Evolutionary conservation across 805 yeast species (phyloP).

Genomic region (Candida methanosorbosa): DNA sequence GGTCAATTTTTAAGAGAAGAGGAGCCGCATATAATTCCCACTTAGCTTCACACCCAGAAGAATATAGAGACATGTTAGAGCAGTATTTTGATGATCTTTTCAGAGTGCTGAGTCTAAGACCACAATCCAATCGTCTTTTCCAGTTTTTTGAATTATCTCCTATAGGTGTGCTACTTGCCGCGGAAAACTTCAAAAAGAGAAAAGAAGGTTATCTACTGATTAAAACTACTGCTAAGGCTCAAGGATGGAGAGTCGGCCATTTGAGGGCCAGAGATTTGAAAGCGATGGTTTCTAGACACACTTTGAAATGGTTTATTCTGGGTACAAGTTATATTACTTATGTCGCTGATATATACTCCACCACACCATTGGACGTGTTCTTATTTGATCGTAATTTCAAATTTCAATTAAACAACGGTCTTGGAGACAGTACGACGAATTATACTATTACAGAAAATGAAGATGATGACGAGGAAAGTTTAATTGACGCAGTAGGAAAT

Average conservation of each 20-base stretch:
- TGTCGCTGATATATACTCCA: conserved; percentile 78
- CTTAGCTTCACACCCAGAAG: conserved; percentile 1
- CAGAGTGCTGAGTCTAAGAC: conserved; percentile 51
- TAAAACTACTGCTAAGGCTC: conserved; percentile 74
- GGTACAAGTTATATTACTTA: conserved; percentile 79
- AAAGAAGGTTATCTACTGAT: conserved; percentile 83
- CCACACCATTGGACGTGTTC: conserved; percentile 87
- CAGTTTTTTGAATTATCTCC: conserved; percentile 89
- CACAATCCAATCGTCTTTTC: conserved; percentile 76
- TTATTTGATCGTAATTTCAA: conserved; percentile 73
- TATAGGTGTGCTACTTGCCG: conserved; percentile 70
- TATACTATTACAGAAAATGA: conserved; percentile 12
- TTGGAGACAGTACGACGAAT: conserved; percentile 15
- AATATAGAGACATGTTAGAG: conserved; percentile 43
- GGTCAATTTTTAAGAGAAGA: background rate
- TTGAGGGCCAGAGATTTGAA: conserved; percentile 67
- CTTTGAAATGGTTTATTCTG: conserved; percentile 86
- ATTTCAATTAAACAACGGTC: conserved; percentile 37
- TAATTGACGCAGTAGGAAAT: conserved; percentile 21
- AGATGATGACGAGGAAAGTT: conserved; percentile 20
- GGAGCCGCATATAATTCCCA: too few species aligned
- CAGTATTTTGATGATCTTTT: conserved; percentile 59
- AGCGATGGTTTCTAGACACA: conserved; percentile 85
- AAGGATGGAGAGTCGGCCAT: conserved; percentile 96
- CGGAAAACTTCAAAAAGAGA: conserved; percentile 75